Base-by-base conservation (phyloP, 2,329 filamentous ascomycete species). In the Pseudogymnoascus sp. region DNA sequence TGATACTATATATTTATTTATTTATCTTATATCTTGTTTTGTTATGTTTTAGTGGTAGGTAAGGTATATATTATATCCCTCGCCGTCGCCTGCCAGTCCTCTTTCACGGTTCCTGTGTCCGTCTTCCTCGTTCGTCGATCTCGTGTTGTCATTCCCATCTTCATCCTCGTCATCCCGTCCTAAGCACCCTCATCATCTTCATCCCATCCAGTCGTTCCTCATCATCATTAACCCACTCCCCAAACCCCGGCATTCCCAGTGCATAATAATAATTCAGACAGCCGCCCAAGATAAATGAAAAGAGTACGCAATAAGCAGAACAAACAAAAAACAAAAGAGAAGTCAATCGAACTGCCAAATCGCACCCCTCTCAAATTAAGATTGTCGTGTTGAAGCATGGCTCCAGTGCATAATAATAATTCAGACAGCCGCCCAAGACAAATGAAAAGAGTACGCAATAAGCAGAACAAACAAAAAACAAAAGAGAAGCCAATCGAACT, bases 371-470 rank as follows among this genome's bases (percentile, higher is more conserved):
- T 26, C 11, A n/a, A 6, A 26, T 26, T n/a, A 16, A 3, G 21
- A 10, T n/a, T 26, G 43, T 49, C 43, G 43, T 49, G 43, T 49
- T 49, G 43, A 49, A 49, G 11, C 14, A 3, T 7, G 21, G 23
- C 43, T n/a, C 19, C 19, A 7, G 12, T 14, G 14, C 21, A 49
- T 26, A 29, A 29, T n/a, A 49, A 49, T 26, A 29, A n/a, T 49
- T 49, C 23, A 49, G 43, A 49, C 43, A 49, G 43, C 43, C 43
- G 43, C 43, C 43, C 43, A 49, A 49, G 26, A 49, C 43, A 49
- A 26, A 49, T n/a, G 23, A 29, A 29, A 49, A 11, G 6, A 14
- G 12, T 1, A 41, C 19, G 16, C 7, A 43, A 43, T 4, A 43
- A 43, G 14, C 39, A 43, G 21, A 49, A 49, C 43, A 49, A 26